Conservation (phyloP, 306 rosid genomes). For the Cyamopsis tetragonoloba region DNA sequence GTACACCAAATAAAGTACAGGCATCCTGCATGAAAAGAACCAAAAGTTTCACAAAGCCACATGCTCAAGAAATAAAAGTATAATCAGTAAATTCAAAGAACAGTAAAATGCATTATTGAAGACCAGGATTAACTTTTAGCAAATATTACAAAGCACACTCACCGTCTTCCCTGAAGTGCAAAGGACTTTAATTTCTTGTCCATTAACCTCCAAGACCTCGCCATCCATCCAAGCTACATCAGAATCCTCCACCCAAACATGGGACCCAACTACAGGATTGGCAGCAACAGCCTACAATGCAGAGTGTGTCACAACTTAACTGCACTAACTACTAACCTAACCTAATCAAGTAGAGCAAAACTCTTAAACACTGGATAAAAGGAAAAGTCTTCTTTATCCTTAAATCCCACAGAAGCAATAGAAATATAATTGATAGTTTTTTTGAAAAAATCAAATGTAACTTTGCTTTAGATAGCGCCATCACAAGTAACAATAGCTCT, state of each 20-base stretch:
- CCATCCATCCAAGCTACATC: constrained; percentile 80
- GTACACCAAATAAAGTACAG: background rate
- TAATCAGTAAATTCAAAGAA: background rate
- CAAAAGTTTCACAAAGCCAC: background rate
- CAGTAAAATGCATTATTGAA: background rate
- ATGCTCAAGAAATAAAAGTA: background rate
- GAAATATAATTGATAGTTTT: background rate
- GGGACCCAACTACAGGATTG: constrained; percentile 55
- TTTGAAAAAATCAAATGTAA: background rate
- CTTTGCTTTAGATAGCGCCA: background rate
- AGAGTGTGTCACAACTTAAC: constrained; percentile 18
- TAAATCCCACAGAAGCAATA: background rate
- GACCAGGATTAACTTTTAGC: background rate
- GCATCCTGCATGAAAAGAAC: background rate
- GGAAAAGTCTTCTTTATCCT: background rate
- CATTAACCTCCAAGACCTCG: constrained; percentile 58
- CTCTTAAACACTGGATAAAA: background rate
- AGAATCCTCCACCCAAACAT: constrained; percentile 77
- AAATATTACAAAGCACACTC: constrained; percentile 27
- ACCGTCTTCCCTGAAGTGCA: constrained; percentile 72
- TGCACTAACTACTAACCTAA: background rate
- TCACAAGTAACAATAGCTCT: background rate
- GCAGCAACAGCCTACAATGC: constrained; percentile 52
- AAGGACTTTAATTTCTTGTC: constrained; percentile 57
- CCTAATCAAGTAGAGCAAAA: background rate